Conservation (phyloP, 257 asterid species). For the Gentiana dahurica region DNA sequence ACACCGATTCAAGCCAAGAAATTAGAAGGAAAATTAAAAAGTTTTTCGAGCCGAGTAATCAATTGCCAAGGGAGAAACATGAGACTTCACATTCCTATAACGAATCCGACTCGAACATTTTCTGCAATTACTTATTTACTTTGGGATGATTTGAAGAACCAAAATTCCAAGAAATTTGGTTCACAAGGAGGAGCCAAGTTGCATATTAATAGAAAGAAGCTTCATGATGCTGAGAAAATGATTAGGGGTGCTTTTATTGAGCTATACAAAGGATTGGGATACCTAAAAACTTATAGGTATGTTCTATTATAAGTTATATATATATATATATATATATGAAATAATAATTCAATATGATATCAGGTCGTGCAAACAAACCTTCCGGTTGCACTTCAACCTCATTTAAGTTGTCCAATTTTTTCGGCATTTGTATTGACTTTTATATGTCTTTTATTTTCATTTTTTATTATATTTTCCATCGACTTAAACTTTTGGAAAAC, state of each 20-base stretch:
- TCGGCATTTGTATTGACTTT: too few relatives aligned
- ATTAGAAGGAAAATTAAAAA: constrained; percentile 33
- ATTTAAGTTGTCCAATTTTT: too few relatives aligned
- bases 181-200: constrained; percentile 28
- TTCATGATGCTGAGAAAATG: constrained; percentile 89
- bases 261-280: constrained; percentile 80
- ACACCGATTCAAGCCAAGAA: constrained; percentile 33
- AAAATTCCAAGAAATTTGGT: constrained; percentile 63
- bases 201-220: constrained; percentile 52
- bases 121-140: constrained; percentile 70
- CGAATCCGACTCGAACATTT: constrained; percentile 68
- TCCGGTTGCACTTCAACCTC: too few relatives aligned
- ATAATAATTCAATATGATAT: too few relatives aligned
- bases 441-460: too few relatives aligned
- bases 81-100: constrained; percentile 69
- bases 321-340: too few relatives aligned
- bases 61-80: constrained; percentile 53
- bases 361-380: too few relatives aligned
- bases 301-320: background rate
- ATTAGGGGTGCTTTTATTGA: constrained; percentile 76
- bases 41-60: constrained; percentile 31
- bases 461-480: too few relatives aligned
- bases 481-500: too few relatives aligned
- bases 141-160: constrained; percentile 71
- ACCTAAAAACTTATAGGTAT: constrained; percentile 81